Evolutionary conservation across 2,329 filamentous ascomycete genomes (phyloP).

Genomic region (Fusarium staphyleae): DNA sequence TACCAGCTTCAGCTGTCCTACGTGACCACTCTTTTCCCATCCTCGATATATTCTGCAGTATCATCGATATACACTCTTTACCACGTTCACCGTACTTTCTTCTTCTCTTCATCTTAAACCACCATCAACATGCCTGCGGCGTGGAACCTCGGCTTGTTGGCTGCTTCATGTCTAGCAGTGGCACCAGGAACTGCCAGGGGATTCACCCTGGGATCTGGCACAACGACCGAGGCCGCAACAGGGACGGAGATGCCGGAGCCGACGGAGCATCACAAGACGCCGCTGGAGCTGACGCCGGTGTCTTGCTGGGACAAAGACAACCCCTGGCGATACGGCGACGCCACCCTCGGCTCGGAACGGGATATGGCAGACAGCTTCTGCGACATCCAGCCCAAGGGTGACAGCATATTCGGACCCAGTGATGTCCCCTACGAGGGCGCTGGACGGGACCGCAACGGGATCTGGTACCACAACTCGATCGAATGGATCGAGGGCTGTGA

Average conservation of each 20-base stretch:
- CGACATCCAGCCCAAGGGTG: not conserved
- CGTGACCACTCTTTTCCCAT: too few species aligned
- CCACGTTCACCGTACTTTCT: too few species aligned
- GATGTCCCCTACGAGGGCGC: not conserved
- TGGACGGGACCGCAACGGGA: not conserved
- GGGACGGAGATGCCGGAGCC: not conserved
- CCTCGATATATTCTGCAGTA: too few species aligned
- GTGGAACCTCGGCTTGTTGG: not conserved
- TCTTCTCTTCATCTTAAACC: not conserved
- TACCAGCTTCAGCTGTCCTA: too few species aligned
- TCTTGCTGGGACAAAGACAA: constrained; percentile 2
- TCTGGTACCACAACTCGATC: constrained; percentile 1
- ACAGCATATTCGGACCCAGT: not conserved
- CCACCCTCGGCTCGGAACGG: not conserved
- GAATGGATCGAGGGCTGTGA: constrained; percentile 11
- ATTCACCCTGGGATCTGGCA: too few species aligned
- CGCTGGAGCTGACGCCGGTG: not conserved
- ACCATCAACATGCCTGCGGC: not conserved
- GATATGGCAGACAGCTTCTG: not conserved
- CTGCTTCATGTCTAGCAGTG: not conserved
- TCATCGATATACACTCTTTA: too few species aligned
- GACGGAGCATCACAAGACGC: not conserved
- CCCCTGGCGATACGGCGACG: constrained; percentile 3
- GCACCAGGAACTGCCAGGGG: not conserved
- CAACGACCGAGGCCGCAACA: too few species aligned